Conservation (phyloP, 768 basidiomycete species). For the Trametes gibbosa region DNA sequence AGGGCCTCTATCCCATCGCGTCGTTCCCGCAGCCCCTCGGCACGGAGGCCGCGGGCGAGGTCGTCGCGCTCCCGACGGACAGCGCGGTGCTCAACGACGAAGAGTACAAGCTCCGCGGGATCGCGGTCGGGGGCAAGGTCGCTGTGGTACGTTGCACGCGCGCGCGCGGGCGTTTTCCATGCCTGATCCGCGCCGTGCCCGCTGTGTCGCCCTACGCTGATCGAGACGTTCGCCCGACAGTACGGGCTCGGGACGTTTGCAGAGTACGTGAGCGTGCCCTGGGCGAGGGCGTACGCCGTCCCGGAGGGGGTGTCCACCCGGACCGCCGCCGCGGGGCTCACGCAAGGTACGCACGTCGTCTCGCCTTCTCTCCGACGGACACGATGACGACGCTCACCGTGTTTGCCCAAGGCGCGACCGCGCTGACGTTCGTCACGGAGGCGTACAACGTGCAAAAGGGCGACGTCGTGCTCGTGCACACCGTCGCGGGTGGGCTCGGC, state of each 20-base stretch:
- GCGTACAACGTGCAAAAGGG: conserved; percentile 79
- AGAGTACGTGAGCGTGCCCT: conserved; percentile 67
- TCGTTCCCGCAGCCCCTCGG: conserved; percentile 69
- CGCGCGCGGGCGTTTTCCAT: not conserved
- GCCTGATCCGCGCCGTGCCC: not conserved
- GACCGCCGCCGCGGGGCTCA: conserved; percentile 57
- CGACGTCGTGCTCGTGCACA: conserved; percentile 80
- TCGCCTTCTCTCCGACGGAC: too few species aligned
- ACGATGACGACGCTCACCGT: too few species aligned
- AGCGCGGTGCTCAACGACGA: conserved; percentile 53
- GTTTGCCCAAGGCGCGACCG: conserved; percentile 54
- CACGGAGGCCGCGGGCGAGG: conserved; percentile 72
- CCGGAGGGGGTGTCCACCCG: conserved; percentile 57
- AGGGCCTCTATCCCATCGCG: conserved; percentile 61
- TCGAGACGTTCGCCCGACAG: not conserved
- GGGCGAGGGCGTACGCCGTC: conserved; percentile 55
- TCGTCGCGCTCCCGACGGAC: conserved; percentile 74
- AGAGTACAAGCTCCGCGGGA: conserved; percentile 62
- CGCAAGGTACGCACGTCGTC: conserved; percentile 45
- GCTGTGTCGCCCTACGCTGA: not conserved
- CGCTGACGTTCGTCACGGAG: conserved; percentile 74
- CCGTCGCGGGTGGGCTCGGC: conserved; percentile 87
- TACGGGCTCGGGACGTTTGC: conserved; percentile 48
- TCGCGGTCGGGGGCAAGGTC: conserved; percentile 65
- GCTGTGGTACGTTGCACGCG: conserved; percentile 44